Conservation (phyloP, 371 early-diverging fungal genomes). For the Batrachochytrium dendrobatidis region DNA sequence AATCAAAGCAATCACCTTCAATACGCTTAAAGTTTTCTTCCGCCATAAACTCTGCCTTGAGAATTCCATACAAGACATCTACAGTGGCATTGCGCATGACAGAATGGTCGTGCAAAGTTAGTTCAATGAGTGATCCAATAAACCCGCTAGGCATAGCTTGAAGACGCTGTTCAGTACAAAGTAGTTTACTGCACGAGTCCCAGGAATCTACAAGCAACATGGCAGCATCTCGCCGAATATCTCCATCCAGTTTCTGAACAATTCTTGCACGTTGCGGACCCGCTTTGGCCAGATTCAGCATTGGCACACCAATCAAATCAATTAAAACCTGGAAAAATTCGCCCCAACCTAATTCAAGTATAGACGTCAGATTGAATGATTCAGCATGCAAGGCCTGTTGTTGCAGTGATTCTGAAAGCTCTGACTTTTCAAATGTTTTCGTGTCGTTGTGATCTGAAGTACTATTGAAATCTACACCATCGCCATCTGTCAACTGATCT, state of each 20-base stretch:
- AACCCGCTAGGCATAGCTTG: slow-evolving; percentile 25
- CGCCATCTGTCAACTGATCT: background rate
- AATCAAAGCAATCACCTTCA: slow-evolving; percentile 53
- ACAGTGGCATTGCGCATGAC: slow-evolving; percentile 47
- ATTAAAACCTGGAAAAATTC: slow-evolving; percentile 50
- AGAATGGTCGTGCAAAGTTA: slow-evolving; percentile 54
- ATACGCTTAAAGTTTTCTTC: slow-evolving; percentile 45
- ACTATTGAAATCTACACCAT: too few species aligned
- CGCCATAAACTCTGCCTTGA: slow-evolving; percentile 51
- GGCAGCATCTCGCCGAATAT: slow-evolving; percentile 56
- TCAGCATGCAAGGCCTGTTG: background rate
- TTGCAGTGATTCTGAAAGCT: too few species aligned
- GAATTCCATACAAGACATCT: slow-evolving; percentile 49
- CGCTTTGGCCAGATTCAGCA: slow-evolving; percentile 44
- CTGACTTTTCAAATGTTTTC: too few species aligned
- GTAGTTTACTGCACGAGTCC: slow-evolving; percentile 31
- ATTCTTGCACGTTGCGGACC: slow-evolving; percentile 51
- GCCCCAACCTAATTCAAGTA: slow-evolving; percentile 39
- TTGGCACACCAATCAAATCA: slow-evolving; percentile 49
- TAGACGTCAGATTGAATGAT: background rate
- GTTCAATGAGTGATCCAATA: slow-evolving; percentile 52
- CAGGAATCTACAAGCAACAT: slow-evolving; percentile 48
- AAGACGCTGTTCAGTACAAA: slow-evolving; percentile 47
- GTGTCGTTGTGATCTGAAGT: too few species aligned
- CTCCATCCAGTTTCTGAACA: slow-evolving; percentile 53